Evolutionary conservation across 768 basidiomycete species (phyloP), one percentile per base, ranked within the genome.

Genomic region (Kwoniella bestiolae): DNA sequence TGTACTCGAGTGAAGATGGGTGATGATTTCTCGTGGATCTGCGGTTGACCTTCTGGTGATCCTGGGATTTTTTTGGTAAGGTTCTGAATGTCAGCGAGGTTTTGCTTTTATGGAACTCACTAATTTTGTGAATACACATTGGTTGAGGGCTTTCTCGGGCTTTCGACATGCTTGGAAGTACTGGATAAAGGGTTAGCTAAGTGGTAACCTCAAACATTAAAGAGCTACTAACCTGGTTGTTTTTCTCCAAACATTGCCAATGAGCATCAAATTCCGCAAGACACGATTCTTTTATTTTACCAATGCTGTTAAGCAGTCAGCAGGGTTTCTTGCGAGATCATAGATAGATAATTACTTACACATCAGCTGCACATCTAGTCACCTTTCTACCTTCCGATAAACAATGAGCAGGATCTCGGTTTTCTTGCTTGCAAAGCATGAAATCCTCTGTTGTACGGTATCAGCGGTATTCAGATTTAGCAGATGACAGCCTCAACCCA

Each of bases 391-490:
- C 96, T 82, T 98, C 96, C 85, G 91, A 91, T 83, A 98, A 79
- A 82, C 96, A 99, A 80, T 94, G 92, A 23, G 82, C 92, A 9
- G 95, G 93, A 76, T 95, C 89, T 65, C 90, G 86, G 77, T 86
- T 89, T 84, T 97, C 94, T 25, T 87, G 84, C 84, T 98, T 98
- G 86, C 96, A 99, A 58, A 97, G 89, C 92, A 98, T 95, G 76
- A 92, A 92, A 83, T 92, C 91, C 86, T 92, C 91, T 91, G 77
- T 32, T 56, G 6, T 29, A 34, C 12, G 3, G n/a, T 12, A 26
- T 34, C n/a, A 38, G 46, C 28, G 26, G 12, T n/a, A n/a, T 16
- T 32, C 21, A 21, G 29, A 8, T 28, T 14, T 25, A 7, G n/a
- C 26, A 18, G 16, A 25, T n/a, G 25, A 12, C 16, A 7, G 31